Base-by-base conservation (phyloP, 306 rosid genomes). In the Citrullus mucosospermus region DNA sequence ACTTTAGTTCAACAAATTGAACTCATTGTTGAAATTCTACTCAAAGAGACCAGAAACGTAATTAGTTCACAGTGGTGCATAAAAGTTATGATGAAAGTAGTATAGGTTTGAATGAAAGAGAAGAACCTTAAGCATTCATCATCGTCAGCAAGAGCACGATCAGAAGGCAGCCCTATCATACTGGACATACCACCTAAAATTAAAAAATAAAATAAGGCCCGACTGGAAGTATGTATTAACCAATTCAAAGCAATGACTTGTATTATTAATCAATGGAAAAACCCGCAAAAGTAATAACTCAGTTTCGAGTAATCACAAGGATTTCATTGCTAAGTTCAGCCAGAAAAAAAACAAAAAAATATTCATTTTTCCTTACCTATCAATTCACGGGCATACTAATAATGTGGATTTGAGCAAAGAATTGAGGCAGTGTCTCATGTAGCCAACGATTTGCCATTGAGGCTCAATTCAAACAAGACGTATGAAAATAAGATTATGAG, bases 101-200 rank as follows among this genome's bases (percentile, higher is more conserved):
- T 43, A 56, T 38, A 18, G 60, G 12, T 59, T 57, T 25, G 58
- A 46, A 58, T 60, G 68, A 38, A 69, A 76, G 79, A 50, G 78
- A 62, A 81, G 75, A 83, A 95, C 99, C 99, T 91, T 78, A 86
- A 81, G 85, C 99, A 95, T 79, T 95, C 99, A 38, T 86, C 92
- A 71, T 92, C 99, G 54, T 89, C 91, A 17, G 88, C 84, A 48
- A 95, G 92, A 56, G 98, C 96, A 17, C 91, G 98, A 84, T 95
- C 99, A 34, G 98, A 95, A 86, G 96, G 91, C 84, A 91, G 99
- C 63, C 99, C 99, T 51, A 90, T 50, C 99, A 95, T 90, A 83
- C 91, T 87, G 25, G 91, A 54, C 96, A 90, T 92, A 61, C 98
- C 89, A 67, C 89, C 98, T 92, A 81, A 68, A 78, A 73, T 80